Base-by-base conservation (phyloP, 495 filamentous ascomycete genomes). In the Haplographium delicatum region DNA sequence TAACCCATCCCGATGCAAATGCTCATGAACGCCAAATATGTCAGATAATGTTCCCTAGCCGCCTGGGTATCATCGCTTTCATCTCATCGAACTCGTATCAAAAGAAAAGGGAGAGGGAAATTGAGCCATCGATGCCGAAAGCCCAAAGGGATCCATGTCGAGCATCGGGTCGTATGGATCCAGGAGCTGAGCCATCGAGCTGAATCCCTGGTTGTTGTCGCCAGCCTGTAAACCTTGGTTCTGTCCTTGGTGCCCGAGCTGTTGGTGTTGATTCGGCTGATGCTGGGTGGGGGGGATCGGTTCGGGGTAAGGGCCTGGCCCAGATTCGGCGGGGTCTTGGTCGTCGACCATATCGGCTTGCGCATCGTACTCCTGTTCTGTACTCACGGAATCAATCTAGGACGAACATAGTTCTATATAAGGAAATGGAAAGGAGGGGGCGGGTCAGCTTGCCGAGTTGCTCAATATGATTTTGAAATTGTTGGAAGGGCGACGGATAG, bases 301-400 rank as follows among this genome's bases (percentile, higher is more conserved):
- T 15, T 76, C 66, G 23, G 86, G 78, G 58, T 85, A 90, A 2
- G 86, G 79, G 18, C 81, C 82, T 22, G 84, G 75, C 18, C 82
- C 82, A 25, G 82, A 78, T n/a, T 81, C 79, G 49, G 86, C 81
- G 52, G 80, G 73, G 49, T 85, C 82, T 56, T 79, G 63, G 26
- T 96, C 91, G 64, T 97, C 91, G 65, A 93, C 81, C 78, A 95
- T 87, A 57, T 96, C 90, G 62, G 86, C 83, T 74, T 93, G 87
- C 47, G 93, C 89, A 69, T 98, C 93, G 74, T 97, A 97, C 75
- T 98, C 93, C 78, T 95, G 91, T 75, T 97, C 93, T 98, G 79
- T 78, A 83, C 68, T 76, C 71, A 86, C 75, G 76, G 65, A 80
- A 80, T 88, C 72, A 86, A 72, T 72, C 81, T 88, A 87, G 84